phyloP scores from a whole-genome alignment of 805 yeast genomes.

The Aciculoconidium aculeatum region DNA sequence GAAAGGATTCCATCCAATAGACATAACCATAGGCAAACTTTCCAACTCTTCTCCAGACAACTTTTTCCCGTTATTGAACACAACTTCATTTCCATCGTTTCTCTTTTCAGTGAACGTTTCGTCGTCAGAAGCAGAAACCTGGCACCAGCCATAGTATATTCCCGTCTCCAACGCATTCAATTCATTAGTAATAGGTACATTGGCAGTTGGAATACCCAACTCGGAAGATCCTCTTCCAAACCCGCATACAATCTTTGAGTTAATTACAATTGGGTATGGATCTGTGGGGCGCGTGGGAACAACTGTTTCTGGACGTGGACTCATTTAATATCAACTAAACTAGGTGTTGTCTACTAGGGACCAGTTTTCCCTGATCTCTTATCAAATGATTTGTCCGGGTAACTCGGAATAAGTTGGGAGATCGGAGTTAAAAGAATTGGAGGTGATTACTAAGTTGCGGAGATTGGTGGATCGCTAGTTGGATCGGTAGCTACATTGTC shows the following conservation, averaged over 20 bases:
- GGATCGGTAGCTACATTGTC: no score
- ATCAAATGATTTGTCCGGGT: no score
- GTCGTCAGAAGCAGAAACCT: conserved; percentile 11
- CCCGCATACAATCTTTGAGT: conserved; percentile 61
- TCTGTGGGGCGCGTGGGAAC: conserved; percentile 37
- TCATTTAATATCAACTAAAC: no score
- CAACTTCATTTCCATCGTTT: conserved; percentile 24
- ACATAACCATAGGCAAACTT: conserved; percentile 84
- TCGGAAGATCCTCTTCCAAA: conserved; percentile 95
- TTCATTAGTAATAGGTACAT: conserved; percentile 56
- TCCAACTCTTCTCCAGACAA: conserved; percentile 39
- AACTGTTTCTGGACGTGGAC: conserved; percentile 44
- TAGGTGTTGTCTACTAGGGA: no score
- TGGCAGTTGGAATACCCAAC: conserved; percentile 94
- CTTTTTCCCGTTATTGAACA: conserved; percentile 55
- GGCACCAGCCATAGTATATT: conserved; percentile 83
- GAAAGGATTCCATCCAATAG: conserved; percentile 94
- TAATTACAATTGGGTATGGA: conserved; percentile 45
- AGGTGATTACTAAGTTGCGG: no score
- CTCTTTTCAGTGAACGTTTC: conserved; percentile 9
- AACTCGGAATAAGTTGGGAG: no score
- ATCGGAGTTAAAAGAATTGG: no score
- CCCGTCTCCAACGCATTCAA: conserved; percentile 56
- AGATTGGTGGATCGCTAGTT: no score
- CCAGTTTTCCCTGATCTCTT: no score